Percentiles rank a stretch among this genome's conserved stretches.
Evolutionary conservation across 2,329 filamentous ascomycete genomes (phyloP).

Genomic region (Cladobotryum mycophilum): DNA sequence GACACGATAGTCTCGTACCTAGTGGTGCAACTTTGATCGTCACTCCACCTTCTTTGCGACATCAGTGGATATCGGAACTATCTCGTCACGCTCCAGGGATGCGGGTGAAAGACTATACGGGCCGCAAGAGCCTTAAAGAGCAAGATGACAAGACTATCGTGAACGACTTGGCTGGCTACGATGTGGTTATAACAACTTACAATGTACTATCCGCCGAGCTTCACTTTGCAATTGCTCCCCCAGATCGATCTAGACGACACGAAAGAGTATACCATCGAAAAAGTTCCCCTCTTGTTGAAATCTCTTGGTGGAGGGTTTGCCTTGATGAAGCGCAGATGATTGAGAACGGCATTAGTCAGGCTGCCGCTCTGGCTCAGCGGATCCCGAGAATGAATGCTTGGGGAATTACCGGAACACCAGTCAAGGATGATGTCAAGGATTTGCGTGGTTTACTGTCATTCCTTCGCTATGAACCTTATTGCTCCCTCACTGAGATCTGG

Average conservation of each 20-base stretch:
- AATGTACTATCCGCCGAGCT: conserved; percentile 72
- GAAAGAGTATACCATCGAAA: conserved; percentile 59
- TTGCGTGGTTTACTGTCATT: conserved; percentile 77
- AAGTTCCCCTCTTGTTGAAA: conserved; percentile 70
- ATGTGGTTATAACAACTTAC: conserved; percentile 61
- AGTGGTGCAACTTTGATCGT: conserved; percentile 57
- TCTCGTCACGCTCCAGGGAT: conserved; percentile 51
- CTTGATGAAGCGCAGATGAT: conserved; percentile 86
- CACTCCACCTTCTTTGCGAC: conserved; percentile 47
- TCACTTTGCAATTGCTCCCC: conserved; percentile 65
- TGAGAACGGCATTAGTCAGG: conserved; percentile 78
- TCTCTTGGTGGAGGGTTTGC: conserved; percentile 83
- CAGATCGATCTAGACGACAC: conserved; percentile 61
- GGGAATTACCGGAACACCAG: conserved; percentile 83
- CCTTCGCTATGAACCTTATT: conserved; percentile 71
- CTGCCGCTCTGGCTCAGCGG: conserved; percentile 70
- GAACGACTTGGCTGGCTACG: conserved; percentile 41
- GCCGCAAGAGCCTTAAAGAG: conserved; percentile 33
- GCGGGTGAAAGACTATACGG: conserved; percentile 50
- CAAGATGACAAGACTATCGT: conserved; percentile 35
- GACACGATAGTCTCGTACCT: conserved; percentile 39
- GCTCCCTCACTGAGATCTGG: conserved; percentile 60
- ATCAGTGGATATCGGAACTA: conserved; percentile 59
- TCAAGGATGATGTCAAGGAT: conserved; percentile 72
- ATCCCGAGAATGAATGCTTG: conserved; percentile 84